Evolutionary conservation across 495 filamentous ascomycete species (phyloP).

Genomic region (Penicillium bialowiezense): DNA sequence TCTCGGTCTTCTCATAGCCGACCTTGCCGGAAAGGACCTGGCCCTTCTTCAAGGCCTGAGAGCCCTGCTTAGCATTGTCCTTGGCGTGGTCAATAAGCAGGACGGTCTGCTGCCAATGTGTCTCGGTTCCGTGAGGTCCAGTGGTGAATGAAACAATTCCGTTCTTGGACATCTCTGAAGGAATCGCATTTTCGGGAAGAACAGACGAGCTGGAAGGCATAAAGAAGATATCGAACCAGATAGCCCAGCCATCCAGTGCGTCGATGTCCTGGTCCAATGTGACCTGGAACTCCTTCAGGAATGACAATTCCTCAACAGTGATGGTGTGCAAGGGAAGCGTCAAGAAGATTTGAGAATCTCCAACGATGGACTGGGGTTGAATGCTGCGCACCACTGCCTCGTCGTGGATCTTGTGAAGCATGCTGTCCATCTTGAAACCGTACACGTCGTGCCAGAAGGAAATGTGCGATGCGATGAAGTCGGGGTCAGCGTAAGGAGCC

Average conservation of each 20-base stretch:
- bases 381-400: constrained; percentile 55
- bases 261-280: constrained; percentile 53
- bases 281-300: constrained; percentile 54
- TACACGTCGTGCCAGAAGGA: constrained; percentile 70
- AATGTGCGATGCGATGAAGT: constrained; percentile 64
- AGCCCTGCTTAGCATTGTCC: constrained; percentile 14
- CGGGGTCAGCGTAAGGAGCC: constrained; percentile 81
- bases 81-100: constrained; percentile 45
- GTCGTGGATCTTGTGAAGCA: constrained; percentile 56
- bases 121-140: constrained; percentile 48
- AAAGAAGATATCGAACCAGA: constrained; percentile 68
- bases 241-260: constrained; percentile 56
- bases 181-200: constrained; percentile 42
- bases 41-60: constrained; percentile 44
- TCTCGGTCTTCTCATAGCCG: constrained; percentile 48
- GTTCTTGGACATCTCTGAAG: constrained; percentile 45
- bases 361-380: constrained; percentile 40
- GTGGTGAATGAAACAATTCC: constrained; percentile 53
- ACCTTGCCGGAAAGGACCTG: constrained; percentile 46
- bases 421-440: constrained; percentile 55
- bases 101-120: constrained; percentile 53
- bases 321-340: constrained; percentile 55
- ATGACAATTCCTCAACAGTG: constrained; percentile 53
- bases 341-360: constrained; percentile 50
- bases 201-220: constrained; percentile 44